phyloP scores from a whole-genome alignment of 352 stramenopile species.

The Pythium oligandrum region DNA sequence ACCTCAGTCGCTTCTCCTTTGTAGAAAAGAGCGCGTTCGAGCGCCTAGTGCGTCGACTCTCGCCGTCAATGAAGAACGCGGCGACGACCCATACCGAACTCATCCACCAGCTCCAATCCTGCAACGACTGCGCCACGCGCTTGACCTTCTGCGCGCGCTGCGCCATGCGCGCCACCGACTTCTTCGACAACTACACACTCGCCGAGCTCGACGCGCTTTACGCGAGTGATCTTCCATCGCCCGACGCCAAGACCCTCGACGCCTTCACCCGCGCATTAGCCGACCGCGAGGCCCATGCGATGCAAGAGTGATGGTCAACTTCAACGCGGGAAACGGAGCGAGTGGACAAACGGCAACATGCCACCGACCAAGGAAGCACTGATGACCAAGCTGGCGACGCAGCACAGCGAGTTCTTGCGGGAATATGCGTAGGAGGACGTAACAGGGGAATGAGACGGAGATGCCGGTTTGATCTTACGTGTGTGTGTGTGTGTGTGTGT shows the following conservation, averaged over 20 bases:
- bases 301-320: slow-evolving; percentile 23
- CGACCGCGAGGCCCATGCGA: slow-evolving; percentile 32
- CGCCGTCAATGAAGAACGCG: slow-evolving; percentile 51
- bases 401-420: slow-evolving; percentile 15
- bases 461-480: background rate
- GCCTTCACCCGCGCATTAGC: slow-evolving; percentile 35
- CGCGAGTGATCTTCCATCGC: slow-evolving; percentile 42
- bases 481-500: background rate
- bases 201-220: slow-evolving; percentile 54
- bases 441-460: background rate
- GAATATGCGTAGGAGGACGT: slow-evolving; percentile 16
- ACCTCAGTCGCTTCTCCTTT: background rate
- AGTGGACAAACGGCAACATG: background rate
- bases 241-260: slow-evolving; percentile 37
- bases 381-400: slow-evolving; percentile 20
- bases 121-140: slow-evolving; percentile 45
- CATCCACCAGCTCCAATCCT: slow-evolving; percentile 49
- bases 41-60: slow-evolving; percentile 54
- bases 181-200: slow-evolving; percentile 51
- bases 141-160: slow-evolving; percentile 49
- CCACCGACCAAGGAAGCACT: slow-evolving; percentile 17
- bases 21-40: slow-evolving; percentile 56
- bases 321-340: background rate
- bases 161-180: slow-evolving; percentile 44
- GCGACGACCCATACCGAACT: slow-evolving; percentile 51